These are phyloP conservation scores for Coprinellus micaceus DNA, from an alignment of 768 basidiomycete species.

Conservation along the genomic window DNA sequence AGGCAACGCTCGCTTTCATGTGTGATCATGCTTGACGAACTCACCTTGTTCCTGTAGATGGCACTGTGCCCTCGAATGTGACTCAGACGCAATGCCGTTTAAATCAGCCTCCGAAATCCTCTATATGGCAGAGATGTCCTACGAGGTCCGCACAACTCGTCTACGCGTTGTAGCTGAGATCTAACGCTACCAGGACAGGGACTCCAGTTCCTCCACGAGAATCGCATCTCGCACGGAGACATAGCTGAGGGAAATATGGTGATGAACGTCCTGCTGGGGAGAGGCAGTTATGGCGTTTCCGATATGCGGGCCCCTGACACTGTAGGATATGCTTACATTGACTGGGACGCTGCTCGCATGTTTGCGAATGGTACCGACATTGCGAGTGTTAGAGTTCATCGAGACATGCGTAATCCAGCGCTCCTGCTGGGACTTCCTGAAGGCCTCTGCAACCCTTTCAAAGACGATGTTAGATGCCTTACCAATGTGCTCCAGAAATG, in stretches of 20 bases:
- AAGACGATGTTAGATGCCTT: conserved; percentile 6
- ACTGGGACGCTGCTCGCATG: not conserved
- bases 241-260: conserved; percentile 8
- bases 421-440: not conserved
- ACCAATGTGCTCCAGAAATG: not conserved
- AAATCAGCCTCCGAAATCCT: not conserved
- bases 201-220: conserved; percentile 15
- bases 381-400: not conserved
- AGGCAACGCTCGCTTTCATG: no score
- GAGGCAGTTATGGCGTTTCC: not conserved
- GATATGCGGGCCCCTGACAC: not conserved
- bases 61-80: conserved; percentile 10
- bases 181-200: not conserved
- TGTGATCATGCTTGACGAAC: no score
- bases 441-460: conserved; percentile 2
- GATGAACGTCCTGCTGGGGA: conserved; percentile 4
- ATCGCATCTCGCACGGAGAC: conserved; percentile 13
- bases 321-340: conserved; percentile 1
- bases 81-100: conserved; percentile 5
- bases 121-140: not conserved
- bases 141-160: not conserved
- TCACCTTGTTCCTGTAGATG: no score
- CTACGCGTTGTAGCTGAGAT: not conserved
- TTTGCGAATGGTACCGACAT: conserved; percentile 3
- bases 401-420: not conserved